Base-by-base conservation (phyloP, 2,329 filamentous ascomycete genomes). In the Thelonectria olida region DNA sequence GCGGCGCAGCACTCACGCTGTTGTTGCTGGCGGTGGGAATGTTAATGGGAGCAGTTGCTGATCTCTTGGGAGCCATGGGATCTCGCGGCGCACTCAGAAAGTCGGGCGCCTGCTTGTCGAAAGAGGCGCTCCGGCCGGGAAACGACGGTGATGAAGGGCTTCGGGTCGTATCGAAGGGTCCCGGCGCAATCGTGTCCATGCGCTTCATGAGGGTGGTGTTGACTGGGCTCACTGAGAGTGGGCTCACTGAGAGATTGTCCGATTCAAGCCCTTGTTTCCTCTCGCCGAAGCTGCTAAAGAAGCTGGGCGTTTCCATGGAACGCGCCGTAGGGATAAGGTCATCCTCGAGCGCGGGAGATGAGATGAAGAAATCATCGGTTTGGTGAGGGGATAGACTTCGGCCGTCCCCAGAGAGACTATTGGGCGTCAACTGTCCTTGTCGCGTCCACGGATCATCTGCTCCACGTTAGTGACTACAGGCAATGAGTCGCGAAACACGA, bases 181-280 rank as follows among this genome's bases (percentile, higher is more conserved):
- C 89, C 1, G 89, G 87, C 1, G 86, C 82, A 70, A 92, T 89
- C 8, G 80, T 84, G 66, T 91, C 85, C 82, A 92, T 86, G 52
- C 87, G 84, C 63, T 86, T 83, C 67, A 90, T 70, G 25, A 92
- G 69, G 36, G 72, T 80, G 6, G 74, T 66, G 47, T 69, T 68
- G 25, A 66, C 45, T 49, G 58, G 51, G 20, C 42, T 45, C 22
- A 45, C 38, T 19, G 63, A 64, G 15, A 60, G 68, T 41, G 72
- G 67, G 36, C 68, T 69, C 34, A 66, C 49, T 20, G 69, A 72
- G 23, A 67, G 66, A 61, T 62, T 65, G 23, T 70, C 67, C 23
- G 65, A 57, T 22, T 67, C 65, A 15, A 63, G 63, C 7, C 64
- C 63, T 42, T 65, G 63, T 25, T 77, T 70, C 25, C 80, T 78